Evolutionary conservation across 768 basidiomycete species (phyloP).

Genomic region (Infundibulicybe gibba): DNA sequence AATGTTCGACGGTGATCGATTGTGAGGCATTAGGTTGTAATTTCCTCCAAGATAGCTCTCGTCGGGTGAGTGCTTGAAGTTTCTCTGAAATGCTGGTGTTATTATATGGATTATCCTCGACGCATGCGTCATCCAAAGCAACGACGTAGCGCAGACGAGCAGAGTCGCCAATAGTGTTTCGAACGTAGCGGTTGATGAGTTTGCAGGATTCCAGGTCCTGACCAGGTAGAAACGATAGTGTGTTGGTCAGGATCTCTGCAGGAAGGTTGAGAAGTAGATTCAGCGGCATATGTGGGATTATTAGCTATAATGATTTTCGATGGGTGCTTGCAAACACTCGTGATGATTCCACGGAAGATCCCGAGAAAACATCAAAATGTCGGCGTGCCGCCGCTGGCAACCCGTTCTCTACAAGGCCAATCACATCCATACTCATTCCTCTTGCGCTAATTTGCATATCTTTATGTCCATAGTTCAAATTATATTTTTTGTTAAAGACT

Average conservation of each 20-base stretch:
- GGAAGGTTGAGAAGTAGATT: constrained; percentile 21
- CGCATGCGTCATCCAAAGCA: constrained; percentile 17
- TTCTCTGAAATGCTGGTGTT: constrained; percentile 16
- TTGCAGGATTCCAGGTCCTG: constrained; percentile 19
- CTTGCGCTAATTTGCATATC: too few relatives aligned
- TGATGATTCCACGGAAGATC: too few relatives aligned
- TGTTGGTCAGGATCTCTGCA: constrained; percentile 24
- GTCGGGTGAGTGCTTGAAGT: constrained; percentile 13
- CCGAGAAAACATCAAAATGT: too few relatives aligned
- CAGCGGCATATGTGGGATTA: too few relatives aligned
- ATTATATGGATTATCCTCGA: constrained; percentile 25
- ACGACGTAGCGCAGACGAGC: constrained; percentile 27
- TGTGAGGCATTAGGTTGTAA: constrained; percentile 16
- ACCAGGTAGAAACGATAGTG: constrained; percentile 20
- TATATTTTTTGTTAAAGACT: too few relatives aligned
- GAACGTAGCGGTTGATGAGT: constrained; percentile 15
- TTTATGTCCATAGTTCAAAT: too few relatives aligned
- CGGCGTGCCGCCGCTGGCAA: too few relatives aligned
- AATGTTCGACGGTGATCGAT: constrained; percentile 19
- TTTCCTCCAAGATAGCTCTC: constrained; percentile 24
- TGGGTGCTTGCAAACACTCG: too few relatives aligned
- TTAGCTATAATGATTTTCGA: too few relatives aligned
- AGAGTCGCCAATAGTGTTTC: constrained; percentile 21
- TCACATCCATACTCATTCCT: too few relatives aligned
- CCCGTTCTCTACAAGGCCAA: too few relatives aligned